Evolutionary conservation across 2,329 filamentous ascomycete genomes (phyloP), one percentile per base, ranked within the genome.

Genomic region (Aureobasidium sp.): DNA sequence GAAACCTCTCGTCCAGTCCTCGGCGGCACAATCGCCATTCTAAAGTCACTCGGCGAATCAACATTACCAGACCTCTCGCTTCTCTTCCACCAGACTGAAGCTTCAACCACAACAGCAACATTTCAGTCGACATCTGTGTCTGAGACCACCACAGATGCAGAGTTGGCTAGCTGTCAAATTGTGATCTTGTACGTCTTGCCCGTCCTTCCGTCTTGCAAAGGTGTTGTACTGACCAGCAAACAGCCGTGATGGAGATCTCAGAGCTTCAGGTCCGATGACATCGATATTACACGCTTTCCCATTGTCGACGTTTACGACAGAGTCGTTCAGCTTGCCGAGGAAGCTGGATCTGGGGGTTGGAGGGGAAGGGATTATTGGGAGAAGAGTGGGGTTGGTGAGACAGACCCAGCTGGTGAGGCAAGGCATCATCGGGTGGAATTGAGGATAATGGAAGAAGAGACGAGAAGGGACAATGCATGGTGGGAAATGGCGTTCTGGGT

Each of bases 401-500:
- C 61, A 65, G 5, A 42, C 53, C 16, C 49, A 39, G 13, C 37
- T 62, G 14, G 2, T 62, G 11, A 47, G 61, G 13, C 61, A 68
- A 44, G 68, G 68, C 5, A 66, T 70, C 39, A 67, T 70, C 42
- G 68, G 68, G 7, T 70, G 64, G 62, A 70, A 70, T 62, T 70
- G 64, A 69, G 29, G 41, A 29, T n/a, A n/a, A n/a, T n/a, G n/a
- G n/a, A n/a, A n/a, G n/a, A n/a, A n/a, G n/a, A n/a, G n/a, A n/a
- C n/a, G n/a, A n/a, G n/a, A n/a, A n/a, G n/a, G n/a, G n/a, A n/a
- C n/a, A n/a, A n/a, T n/a, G n/a, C 8, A 25, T 10, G 30, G 36
- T n/a, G 14, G 30, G 25, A 34, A 10, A 44, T 14, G 41, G 29
- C 21, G 41, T 37, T 58, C 30, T 58, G 54, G 9, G 27, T 34